These are phyloP conservation scores for Candida multigemmis DNA, from an alignment of 805 yeast genomes.

Conservation along the genomic window DNA sequence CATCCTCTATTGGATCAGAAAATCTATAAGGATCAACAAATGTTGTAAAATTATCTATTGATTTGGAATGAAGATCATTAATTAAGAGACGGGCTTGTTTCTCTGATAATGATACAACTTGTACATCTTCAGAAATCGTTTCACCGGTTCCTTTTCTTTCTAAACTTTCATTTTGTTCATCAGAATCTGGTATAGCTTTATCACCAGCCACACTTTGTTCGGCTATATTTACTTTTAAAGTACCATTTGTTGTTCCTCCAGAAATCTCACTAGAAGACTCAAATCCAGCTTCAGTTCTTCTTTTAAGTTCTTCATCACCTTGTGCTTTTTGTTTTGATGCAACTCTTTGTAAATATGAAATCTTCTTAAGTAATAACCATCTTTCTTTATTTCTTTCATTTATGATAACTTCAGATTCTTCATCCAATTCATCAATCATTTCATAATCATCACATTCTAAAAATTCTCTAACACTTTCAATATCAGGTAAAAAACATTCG, in stretches of 20 bases:
- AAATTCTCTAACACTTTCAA: conserved; percentile 48
- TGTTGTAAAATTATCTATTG: conserved; percentile 22
- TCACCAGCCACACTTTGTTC: background rate
- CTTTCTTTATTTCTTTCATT: conserved; percentile 43
- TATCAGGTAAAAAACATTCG: conserved; percentile 41
- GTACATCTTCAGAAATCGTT: conserved; percentile 15
- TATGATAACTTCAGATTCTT: conserved; percentile 29
- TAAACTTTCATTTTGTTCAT: background rate
- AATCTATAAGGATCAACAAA: conserved; percentile 84
- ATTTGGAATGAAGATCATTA: conserved; percentile 27
- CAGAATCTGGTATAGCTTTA: background rate
- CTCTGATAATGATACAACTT: conserved; percentile 36
- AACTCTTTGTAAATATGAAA: conserved; percentile 61
- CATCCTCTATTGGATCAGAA: conserved; percentile 77
- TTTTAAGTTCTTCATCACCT: conserved; percentile 27
- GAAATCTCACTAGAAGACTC: conserved; percentile 2
- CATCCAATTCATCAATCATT: conserved; percentile 24
- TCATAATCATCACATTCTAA: conserved; percentile 36
- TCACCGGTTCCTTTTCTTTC: no score
- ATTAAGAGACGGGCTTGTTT: conserved; percentile 33
- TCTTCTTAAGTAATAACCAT: conserved; percentile 64
- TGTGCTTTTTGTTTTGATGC: conserved; percentile 41
- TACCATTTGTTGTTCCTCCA: background rate
- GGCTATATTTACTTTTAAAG: background rate
- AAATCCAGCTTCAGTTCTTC: conserved; percentile 25